phyloP scores from a whole-genome alignment of 768 basidiomycete genomes.

The Termitomyces sp. region DNA sequence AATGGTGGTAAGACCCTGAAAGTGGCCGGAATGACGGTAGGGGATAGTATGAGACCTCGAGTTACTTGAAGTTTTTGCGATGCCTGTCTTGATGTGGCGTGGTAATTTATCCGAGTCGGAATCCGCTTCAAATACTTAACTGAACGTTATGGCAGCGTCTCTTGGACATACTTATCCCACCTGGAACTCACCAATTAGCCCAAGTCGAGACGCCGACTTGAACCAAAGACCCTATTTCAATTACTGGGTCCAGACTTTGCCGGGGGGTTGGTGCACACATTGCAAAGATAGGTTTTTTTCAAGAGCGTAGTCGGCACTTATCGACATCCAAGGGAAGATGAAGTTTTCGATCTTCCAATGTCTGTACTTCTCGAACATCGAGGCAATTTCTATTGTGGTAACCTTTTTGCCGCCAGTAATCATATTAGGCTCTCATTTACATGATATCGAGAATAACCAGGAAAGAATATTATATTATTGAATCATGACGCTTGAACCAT shows the following conservation, averaged over 20 bases:
- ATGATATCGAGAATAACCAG: neutral
- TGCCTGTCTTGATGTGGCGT: neutral
- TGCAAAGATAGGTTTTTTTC: too few species aligned
- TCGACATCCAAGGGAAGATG: too few species aligned
- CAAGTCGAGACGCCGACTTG: too few species aligned
- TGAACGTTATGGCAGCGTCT: neutral
- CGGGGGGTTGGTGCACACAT: neutral
- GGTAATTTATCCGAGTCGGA: neutral
- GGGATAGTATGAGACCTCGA: too few species aligned
- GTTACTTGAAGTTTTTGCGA: neutral
- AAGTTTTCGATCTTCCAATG: too few species aligned
- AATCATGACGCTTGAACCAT: constrained; percentile 17
- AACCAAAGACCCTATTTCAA: too few species aligned
- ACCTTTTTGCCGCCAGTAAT: neutral
- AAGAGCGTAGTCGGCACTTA: too few species aligned
- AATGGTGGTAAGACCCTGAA: too few species aligned
- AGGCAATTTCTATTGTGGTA: neutral
- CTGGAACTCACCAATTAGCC: neutral
- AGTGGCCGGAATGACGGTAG: too few species aligned
- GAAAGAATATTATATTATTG: neutral
- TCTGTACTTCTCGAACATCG: too few species aligned
- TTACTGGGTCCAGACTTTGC: neutral
- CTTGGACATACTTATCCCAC: neutral
- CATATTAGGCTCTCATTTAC: too few species aligned
- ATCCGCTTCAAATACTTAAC: neutral